Evolutionary conservation across 2,329 filamentous ascomycete species (phyloP).

Genomic region (Aureobasidium sp.): DNA sequence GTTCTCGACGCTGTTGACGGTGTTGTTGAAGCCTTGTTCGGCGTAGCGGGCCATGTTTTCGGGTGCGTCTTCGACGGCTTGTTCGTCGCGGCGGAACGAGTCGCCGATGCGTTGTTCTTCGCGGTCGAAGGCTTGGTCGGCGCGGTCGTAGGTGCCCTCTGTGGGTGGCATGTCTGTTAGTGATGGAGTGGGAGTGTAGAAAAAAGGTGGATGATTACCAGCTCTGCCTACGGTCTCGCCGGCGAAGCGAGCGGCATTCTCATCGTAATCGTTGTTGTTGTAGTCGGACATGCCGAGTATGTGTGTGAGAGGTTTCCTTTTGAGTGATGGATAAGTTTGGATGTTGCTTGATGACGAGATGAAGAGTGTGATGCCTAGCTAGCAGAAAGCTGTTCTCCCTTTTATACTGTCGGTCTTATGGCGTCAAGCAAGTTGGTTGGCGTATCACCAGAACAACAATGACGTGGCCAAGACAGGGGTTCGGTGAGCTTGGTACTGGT

Average conservation of each 20-base stretch:
- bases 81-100: constrained; percentile 14
- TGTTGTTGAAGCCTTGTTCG: constrained; percentile 13
- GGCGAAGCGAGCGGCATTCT: constrained; percentile 15
- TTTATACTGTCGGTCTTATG: not conserved
- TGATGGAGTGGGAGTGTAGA: not conserved
- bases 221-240: constrained; percentile 16
- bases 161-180: not conserved
- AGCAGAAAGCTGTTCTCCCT: not conserved
- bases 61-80: constrained; percentile 15
- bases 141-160: constrained; percentile 15
- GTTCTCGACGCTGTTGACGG: constrained; percentile 15
- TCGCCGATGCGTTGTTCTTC: constrained; percentile 12
- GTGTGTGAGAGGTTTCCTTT: too few relatives aligned
- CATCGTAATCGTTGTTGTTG: constrained; percentile 12
- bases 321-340: not conserved
- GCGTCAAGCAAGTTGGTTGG: not conserved
- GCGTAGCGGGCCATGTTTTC: constrained; percentile 11
- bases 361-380: not conserved
- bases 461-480: not conserved
- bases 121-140: constrained; percentile 12
- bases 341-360: not conserved
- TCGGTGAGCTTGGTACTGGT: constrained; percentile 20
- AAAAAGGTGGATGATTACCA: not conserved
- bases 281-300: constrained; percentile 5
- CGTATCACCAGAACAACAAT: not conserved